These are phyloP conservation scores for Tylopilus sp. DNA, from an alignment of 1,284 basidiomycete species.

Conservation along the genomic window DNA sequence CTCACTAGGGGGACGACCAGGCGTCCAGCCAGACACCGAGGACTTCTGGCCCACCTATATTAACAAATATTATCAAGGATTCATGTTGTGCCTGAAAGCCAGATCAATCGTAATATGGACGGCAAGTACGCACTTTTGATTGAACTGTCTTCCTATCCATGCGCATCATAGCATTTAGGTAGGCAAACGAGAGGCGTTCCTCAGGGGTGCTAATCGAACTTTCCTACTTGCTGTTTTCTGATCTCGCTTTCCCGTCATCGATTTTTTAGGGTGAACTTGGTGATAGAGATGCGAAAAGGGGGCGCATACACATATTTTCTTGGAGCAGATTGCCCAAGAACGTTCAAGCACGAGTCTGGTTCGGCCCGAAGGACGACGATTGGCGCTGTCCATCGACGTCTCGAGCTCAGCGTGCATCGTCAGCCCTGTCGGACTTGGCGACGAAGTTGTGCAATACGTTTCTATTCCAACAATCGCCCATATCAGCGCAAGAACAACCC, in stretches of 20 bases:
- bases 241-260: neutral
- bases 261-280: neutral
- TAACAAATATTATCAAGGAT: too few relatives aligned
- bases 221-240: neutral
- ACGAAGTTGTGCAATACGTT: neutral
- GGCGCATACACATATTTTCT: neutral
- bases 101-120: too few relatives aligned
- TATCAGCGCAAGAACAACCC: neutral
- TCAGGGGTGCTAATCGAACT: neutral
- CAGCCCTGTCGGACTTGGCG: neutral
- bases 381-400: neutral
- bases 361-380: neutral
- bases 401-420: neutral
- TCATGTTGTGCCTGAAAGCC: too few relatives aligned
- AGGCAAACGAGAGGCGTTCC: neutral
- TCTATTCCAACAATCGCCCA: neutral
- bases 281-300: neutral
- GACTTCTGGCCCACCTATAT: too few relatives aligned
- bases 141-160: neutral
- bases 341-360: neutral
- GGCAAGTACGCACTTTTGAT: neutral
- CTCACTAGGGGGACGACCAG: too few relatives aligned
- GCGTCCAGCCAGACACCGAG: too few relatives aligned
- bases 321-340: neutral
- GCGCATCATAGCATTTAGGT: neutral